phyloP scores from a whole-genome alignment of 2,329 filamentous ascomycete species.

The Rhynchosporium graminicola region DNA sequence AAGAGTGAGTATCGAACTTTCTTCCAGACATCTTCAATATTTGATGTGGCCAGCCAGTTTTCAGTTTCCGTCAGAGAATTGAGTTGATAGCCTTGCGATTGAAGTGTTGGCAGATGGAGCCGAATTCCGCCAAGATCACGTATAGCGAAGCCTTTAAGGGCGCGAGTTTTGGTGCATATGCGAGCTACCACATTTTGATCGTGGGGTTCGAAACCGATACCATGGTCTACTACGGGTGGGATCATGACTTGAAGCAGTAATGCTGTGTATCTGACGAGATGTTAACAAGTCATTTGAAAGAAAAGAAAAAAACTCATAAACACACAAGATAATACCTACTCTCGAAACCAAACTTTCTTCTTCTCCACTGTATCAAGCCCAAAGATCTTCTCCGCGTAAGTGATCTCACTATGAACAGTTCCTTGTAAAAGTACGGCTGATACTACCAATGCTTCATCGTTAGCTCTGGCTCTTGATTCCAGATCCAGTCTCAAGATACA shows the following conservation, averaged over 20 bases:
- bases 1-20: neutral
- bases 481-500: conserved; percentile 5
- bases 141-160: conserved; percentile 1
- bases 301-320: too few relatives aligned
- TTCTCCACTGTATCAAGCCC: neutral
- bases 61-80: neutral
- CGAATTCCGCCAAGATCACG: neutral
- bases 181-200: neutral
- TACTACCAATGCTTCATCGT: neutral
- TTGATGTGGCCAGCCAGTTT: neutral
- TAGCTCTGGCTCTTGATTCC: neutral
- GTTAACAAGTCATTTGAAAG: neutral
- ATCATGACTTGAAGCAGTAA: neutral
- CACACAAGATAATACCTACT: neutral
- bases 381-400: conserved; percentile 3
- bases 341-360: conserved; percentile 1
- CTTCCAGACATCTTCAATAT: conserved; percentile 5
- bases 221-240: neutral
- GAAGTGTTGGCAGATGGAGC: neutral
- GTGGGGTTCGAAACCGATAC: neutral
- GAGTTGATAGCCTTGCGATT: neutral
- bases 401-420: neutral
- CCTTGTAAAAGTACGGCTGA: neutral
- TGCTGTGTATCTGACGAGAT: neutral
- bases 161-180: neutral